These are phyloP conservation scores for Penicillium odoratum DNA, from an alignment of 495 filamentous ascomycete species.

Conservation along the genomic window DNA sequence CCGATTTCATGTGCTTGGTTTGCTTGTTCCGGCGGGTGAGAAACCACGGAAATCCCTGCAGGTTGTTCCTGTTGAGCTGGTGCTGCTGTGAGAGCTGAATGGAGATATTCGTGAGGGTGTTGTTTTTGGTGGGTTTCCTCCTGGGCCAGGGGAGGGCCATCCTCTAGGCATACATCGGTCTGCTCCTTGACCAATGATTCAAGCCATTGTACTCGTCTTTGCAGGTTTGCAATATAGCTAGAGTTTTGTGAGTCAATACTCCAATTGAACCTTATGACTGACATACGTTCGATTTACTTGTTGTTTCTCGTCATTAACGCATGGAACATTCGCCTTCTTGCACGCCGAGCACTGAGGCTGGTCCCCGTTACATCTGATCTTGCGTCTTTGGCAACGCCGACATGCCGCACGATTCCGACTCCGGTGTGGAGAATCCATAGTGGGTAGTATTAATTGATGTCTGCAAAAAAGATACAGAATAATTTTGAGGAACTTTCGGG, in stretches of 20 bases:
- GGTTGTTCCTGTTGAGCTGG: constrained; percentile 10
- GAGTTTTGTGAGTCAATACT: constrained; percentile 1
- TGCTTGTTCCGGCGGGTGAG: constrained; percentile 11
- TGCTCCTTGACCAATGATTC: constrained; percentile 40
- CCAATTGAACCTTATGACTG: not conserved
- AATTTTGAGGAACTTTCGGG: not conserved
- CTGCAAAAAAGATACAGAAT: not conserved
- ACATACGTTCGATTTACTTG: constrained; percentile 40
- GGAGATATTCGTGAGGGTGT: not conserved
- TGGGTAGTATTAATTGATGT: not conserved
- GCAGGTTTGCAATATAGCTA: constrained; percentile 43
- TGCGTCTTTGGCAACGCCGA: constrained; percentile 31
- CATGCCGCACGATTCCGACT: constrained; percentile 43
- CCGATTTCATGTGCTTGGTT: constrained; percentile 42
- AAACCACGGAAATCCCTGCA: not conserved
- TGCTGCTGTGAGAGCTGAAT: not conserved
- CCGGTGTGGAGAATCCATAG: constrained; percentile 32
- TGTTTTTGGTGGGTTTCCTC: constrained; percentile 8
- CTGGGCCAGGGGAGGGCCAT: constrained; percentile 18
- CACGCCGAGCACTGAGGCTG: constrained; percentile 37
- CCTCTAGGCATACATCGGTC: constrained; percentile 30
- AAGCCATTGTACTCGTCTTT: constrained; percentile 42
- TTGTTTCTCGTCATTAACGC: constrained; percentile 45
- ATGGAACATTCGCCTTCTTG: constrained; percentile 37
- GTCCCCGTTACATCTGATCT: constrained; percentile 27